Conservation (phyloP, 805 yeast genomes). For the Candida loeiensis region DNA sequence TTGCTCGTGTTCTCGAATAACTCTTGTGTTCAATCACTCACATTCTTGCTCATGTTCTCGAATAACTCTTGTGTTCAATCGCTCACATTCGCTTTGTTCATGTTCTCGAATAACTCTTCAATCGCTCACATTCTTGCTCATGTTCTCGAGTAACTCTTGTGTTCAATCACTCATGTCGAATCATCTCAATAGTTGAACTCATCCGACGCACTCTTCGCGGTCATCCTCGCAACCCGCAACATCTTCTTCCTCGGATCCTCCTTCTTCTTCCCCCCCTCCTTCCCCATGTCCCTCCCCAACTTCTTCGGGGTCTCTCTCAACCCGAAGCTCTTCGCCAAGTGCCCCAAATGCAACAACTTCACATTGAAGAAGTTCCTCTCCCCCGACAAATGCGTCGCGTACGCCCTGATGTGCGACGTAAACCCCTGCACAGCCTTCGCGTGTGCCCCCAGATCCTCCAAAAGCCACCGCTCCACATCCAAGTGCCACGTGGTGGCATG, state of each 20-base stretch:
- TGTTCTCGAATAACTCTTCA: too few species aligned
- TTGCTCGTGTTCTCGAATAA: too few species aligned
- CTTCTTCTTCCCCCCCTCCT: constrained; percentile 30
- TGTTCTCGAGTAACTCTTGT: too few species aligned
- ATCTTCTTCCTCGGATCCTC: constrained; percentile 70
- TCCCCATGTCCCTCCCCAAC: constrained; percentile 46
- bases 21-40: too few species aligned
- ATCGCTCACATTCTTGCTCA: too few species aligned
- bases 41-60: too few species aligned
- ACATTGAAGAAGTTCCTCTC: constrained; percentile 83
- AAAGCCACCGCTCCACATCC: constrained; percentile 80
- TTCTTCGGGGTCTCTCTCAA: constrained; percentile 91
- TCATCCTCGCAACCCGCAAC: constrained; percentile 70
- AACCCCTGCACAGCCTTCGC: constrained; percentile 76
- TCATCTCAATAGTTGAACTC: constrained; percentile 66
- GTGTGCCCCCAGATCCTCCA: constrained; percentile 61
- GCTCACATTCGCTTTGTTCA: too few species aligned
- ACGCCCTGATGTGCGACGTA: constrained; percentile 87
- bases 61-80: too few species aligned
- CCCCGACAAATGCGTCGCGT: constrained; percentile 84
- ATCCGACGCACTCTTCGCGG: constrained; percentile 57
- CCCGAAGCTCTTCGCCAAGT: constrained; percentile 91
- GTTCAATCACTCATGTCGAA: neutral
- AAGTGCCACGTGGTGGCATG: constrained; percentile 97
- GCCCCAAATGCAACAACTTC: constrained; percentile 85